Evolutionary conservation across 2,329 filamentous ascomycete species (phyloP).

Genomic region (Arthrobotrys megalospora): DNA sequence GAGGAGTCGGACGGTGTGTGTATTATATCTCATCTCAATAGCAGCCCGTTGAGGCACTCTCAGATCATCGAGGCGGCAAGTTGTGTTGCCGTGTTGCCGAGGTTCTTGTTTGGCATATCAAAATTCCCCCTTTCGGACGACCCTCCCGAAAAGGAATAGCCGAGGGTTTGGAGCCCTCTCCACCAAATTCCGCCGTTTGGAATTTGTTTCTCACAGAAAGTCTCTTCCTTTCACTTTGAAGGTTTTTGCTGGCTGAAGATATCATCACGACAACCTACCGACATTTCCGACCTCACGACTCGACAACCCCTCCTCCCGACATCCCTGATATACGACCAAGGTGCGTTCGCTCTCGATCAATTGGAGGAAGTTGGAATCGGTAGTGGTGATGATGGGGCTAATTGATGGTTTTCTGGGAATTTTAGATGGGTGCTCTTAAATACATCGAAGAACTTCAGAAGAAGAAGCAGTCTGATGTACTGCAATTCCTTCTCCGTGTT

Average conservation of each 20-base stretch:
- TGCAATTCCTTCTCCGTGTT: conserved; percentile 99
- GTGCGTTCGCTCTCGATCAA: conserved; percentile 46
- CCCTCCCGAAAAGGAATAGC: conserved; percentile 20
- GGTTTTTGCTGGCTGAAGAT: conserved; percentile 32
- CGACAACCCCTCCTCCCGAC: conserved; percentile 40
- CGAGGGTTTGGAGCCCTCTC: conserved; percentile 59
- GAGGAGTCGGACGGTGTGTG: not conserved
- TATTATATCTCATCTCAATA: conserved; percentile 29
- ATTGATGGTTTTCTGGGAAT: conserved; percentile 28
- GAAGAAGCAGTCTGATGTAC: conserved; percentile 99
- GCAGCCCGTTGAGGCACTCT: conserved; percentile 4
- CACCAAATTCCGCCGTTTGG: conserved; percentile 29
- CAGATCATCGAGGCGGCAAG: not conserved
- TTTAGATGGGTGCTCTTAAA: conserved; percentile 98
- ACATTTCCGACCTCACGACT: conserved; percentile 39
- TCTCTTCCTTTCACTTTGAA: conserved; percentile 22
- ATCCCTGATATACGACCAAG: conserved; percentile 57
- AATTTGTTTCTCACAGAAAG: conserved; percentile 43
- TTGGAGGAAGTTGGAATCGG: conserved; percentile 13
- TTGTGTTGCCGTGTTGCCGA: conserved; percentile 33
- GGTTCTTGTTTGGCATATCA: conserved; percentile 33
- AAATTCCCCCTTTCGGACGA: not conserved
- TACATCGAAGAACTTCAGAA: conserved; percentile 99
- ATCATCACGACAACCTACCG: conserved; percentile 47
- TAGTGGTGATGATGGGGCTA: conserved; percentile 37